Percentiles rank a stretch among this genome's conserved stretches.
Conservation (phyloP, 495 filamentous ascomycete species). For the Neurospora terricola region DNA sequence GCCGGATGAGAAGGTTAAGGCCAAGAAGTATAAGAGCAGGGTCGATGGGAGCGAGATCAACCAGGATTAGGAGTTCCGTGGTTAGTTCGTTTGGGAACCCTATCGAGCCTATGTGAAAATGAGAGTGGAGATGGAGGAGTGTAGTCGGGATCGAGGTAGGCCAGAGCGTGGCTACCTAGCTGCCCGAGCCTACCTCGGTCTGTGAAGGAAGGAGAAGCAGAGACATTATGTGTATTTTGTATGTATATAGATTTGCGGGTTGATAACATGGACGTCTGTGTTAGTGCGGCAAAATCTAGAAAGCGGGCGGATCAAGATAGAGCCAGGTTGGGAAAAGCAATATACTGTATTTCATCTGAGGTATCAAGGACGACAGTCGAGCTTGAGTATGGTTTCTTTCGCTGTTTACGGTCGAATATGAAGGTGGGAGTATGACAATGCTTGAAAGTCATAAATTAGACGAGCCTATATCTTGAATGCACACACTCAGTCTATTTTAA, state of each 20-base stretch:
- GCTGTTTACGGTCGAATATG: not conserved
- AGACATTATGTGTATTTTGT: not conserved
- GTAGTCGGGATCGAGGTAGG: not conserved
- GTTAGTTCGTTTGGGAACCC: no score
- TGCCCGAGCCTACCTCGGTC: not conserved
- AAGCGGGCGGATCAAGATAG: not conserved
- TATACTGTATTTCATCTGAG: not conserved
- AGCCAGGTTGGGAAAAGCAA: not conserved
- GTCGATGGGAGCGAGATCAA: slow-evolving; percentile 39
- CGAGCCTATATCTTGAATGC: not conserved
- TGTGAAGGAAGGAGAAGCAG: not conserved
- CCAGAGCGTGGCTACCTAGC: not conserved
- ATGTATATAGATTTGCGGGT: not conserved
- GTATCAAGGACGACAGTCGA: not conserved
- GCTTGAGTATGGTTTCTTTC: not conserved
- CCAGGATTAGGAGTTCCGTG: slow-evolving; percentile 17
- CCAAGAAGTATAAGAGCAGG: slow-evolving; percentile 34
- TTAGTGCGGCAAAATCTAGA: not conserved
- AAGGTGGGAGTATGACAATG: not conserved
- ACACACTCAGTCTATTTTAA: not conserved
- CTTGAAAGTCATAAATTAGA: not conserved
- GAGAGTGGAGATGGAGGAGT: no score
- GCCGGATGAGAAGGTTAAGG: slow-evolving; percentile 15
- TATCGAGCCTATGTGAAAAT: no score
- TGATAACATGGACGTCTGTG: not conserved